Conservation (phyloP, 352 stramenopile species). For the Pythium rhizo-oryzae region DNA sequence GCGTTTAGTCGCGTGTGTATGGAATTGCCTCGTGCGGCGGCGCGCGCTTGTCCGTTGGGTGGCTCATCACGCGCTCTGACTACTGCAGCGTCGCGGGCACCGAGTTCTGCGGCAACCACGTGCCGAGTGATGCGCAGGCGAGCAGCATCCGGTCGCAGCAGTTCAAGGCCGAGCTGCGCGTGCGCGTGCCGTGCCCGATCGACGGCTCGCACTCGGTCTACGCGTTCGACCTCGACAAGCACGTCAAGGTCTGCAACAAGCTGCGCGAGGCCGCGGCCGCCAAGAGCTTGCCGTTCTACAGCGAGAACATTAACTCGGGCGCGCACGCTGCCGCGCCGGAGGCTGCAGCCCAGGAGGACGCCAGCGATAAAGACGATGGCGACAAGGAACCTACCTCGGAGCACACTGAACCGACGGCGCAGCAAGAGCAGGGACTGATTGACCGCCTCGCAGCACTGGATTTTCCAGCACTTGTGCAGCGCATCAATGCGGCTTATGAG, state of each 20-base stretch:
- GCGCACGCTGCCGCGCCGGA: slow-evolving; percentile 26
- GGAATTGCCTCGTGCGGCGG: background rate
- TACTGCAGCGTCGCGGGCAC: slow-evolving; percentile 48
- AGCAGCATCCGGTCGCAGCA: slow-evolving; percentile 69
- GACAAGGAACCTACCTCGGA: slow-evolving; percentile 21
- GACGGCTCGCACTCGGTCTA: slow-evolving; percentile 77
- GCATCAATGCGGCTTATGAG: slow-evolving; percentile 57
- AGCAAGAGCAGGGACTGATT: slow-evolving; percentile 68
- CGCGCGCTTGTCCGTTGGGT: background rate
- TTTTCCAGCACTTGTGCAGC: slow-evolving; percentile 51
- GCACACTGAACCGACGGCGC: slow-evolving; percentile 40
- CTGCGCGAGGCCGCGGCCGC: slow-evolving; percentile 66
- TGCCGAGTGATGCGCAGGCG: slow-evolving; percentile 40
- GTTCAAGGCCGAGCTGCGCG: slow-evolving; percentile 52
- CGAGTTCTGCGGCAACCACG: slow-evolving; percentile 78
- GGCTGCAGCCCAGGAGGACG: background rate
- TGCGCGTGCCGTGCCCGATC: slow-evolving; percentile 75
- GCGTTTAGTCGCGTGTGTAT: background rate
- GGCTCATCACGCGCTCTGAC: background rate
- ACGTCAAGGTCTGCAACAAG: slow-evolving; percentile 80
- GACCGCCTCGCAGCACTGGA: slow-evolving; percentile 63
- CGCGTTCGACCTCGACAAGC: slow-evolving; percentile 77
- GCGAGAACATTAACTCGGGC: slow-evolving; percentile 81
- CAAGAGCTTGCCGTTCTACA: slow-evolving; percentile 69
- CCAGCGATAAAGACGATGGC: slow-evolving; percentile 6